Percentiles rank a stretch among this genome's conserved stretches.
Evolutionary conservation across 2,329 filamentous ascomycete genomes (phyloP).

Genomic region (Penicillium psychrosexuale): DNA sequence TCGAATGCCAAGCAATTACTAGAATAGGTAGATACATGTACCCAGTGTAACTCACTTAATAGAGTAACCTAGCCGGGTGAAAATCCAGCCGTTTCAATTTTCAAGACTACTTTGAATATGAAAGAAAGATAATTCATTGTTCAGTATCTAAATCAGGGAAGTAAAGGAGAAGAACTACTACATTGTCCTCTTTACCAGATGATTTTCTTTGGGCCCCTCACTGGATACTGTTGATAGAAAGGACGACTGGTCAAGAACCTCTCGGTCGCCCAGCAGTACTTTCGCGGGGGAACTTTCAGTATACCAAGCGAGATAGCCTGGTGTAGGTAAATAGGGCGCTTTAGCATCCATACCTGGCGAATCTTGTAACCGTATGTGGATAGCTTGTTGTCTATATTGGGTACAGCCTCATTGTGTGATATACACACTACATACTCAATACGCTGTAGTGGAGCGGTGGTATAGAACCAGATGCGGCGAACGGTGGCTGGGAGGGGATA

Average conservation of each 20-base stretch:
- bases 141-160: neutral
- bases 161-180: neutral
- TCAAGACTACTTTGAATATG: neutral
- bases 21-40: neutral
- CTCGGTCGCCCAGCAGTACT: neutral
- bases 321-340: neutral
- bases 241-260: neutral
- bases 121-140: neutral
- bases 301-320: neutral
- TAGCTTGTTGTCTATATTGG: neutral
- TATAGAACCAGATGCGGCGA: conserved; percentile 2
- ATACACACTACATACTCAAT: conserved; percentile 3
- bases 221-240: neutral
- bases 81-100: neutral
- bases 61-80: neutral
- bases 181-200: neutral
- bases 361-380: neutral
- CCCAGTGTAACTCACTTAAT: too few relatives aligned
- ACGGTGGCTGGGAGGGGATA: neutral
- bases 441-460: neutral
- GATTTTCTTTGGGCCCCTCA: neutral
- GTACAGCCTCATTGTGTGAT: neutral
- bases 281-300: neutral
- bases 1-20: neutral
- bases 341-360: conserved; percentile 3